Base-by-base conservation (phyloP, 140 eudicot species). In the Ambrosia hybrid region DNA sequence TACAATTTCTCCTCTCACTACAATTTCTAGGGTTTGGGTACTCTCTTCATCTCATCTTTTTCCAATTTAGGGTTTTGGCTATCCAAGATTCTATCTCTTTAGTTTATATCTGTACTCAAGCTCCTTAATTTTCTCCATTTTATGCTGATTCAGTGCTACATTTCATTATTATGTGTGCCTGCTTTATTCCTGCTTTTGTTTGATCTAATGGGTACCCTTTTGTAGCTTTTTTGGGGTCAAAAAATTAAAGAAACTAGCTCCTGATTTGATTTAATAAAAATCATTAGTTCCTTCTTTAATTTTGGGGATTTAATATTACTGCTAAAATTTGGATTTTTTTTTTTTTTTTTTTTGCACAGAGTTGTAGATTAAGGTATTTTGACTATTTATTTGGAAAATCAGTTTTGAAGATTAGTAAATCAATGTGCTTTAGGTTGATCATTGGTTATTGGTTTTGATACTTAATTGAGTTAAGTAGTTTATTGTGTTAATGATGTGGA, bases 11-110 rank as follows among this genome's bases (percentile, higher is more conserved):
- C 5, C 69, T 67, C 68, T 53, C 51, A 39, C 74, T 58, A 43
- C 46, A 36, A 59, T 43, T 73, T 73, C 61, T 77, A 77, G 81
- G 81, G 81, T 77, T 77, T 30, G 4, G 81, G 76, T 70, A 77
- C 58, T 61, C 53, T 77, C 48, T 43, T 43, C 67, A 70, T 46
- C 30, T 43, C 68, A 45, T 76, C 64, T 48, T 12, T 49, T 58
- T 76, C 10, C 61, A 68, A 48, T 68, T 76, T 70, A 70, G 76
- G 81, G 65, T 61, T 77, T 60, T 48, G 34, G 45, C 14, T 11
- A 41, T 41, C 9, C 6, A 4, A 4, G 48, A 41, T 16, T 64
- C 34, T 52, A 16, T 71, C 15, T 65, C 58, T 16, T 36, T 6
- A 16, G 14, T 36, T 1, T 30, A 30, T 30, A 30, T 30, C 34